phyloP scores from a whole-genome alignment of 1,284 basidiomycete species.

The Puccinia polysora region DNA sequence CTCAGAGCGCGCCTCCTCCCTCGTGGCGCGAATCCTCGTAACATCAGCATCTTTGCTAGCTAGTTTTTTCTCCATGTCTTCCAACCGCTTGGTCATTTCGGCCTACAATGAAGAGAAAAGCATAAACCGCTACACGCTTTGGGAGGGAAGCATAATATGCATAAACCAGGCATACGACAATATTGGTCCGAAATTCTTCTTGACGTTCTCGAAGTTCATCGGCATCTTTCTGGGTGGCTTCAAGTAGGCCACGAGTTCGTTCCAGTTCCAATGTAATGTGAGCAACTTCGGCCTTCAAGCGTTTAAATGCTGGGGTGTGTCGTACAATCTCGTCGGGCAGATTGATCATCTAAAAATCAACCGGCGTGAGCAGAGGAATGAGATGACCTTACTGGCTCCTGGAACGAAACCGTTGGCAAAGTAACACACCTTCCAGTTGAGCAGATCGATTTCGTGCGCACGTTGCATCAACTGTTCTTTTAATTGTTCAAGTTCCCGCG shows the following conservation, averaged over 20 bases:
- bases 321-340: constrained; percentile 49
- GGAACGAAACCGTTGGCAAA: neutral
- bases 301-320: constrained; percentile 47
- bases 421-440: constrained; percentile 42
- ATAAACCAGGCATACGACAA: constrained; percentile 44
- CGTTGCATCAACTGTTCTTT: constrained; percentile 44
- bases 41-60: constrained; percentile 65
- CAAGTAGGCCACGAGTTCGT: constrained; percentile 45
- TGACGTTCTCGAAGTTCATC: constrained; percentile 48
- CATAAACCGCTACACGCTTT: too few species aligned
- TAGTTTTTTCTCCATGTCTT: constrained; percentile 46
- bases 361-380: neutral
- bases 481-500: constrained; percentile 44
- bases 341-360: constrained; percentile 47
- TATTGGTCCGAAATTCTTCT: constrained; percentile 45
- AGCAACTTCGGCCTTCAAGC: constrained; percentile 47
- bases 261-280: constrained; percentile 46
- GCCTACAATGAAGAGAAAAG: constrained; percentile 2
- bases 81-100: constrained; percentile 36
- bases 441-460: constrained; percentile 42
- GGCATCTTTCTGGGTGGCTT: constrained; percentile 46
- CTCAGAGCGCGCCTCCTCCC: constrained; percentile 72
- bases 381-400: neutral
- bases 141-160: too few species aligned
- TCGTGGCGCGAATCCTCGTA: constrained; percentile 69